These are phyloP conservation scores for Populus tremula DNA, from an alignment of 345 rosid species.

Conservation along the genomic window DNA sequence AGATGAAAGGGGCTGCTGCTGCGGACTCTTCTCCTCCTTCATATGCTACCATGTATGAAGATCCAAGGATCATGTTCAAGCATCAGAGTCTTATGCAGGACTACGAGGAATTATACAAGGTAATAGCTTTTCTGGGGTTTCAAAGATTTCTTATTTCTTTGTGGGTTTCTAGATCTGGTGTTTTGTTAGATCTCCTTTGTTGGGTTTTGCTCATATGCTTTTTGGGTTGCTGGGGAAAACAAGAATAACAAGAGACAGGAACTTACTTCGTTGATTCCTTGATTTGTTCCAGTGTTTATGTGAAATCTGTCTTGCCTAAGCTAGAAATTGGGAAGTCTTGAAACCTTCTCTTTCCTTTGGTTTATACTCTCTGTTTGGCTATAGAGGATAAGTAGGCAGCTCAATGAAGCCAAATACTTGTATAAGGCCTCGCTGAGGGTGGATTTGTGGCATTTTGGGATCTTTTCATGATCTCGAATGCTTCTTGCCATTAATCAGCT, in stretches of 20 bases:
- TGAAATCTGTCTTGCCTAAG: constrained; percentile 2
- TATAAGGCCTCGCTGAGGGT: neutral
- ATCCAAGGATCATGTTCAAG: constrained; percentile 42
- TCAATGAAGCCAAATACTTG: neutral
- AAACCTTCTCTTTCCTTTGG: neutral
- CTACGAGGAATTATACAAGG: constrained; percentile 52
- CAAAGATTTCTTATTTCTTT: constrained; percentile 18
- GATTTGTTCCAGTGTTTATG: constrained; percentile 1
- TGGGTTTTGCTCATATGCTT: constrained; percentile 2
- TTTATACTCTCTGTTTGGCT: constrained; percentile 3
- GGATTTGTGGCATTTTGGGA: neutral
- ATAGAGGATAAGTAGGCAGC: neutral
- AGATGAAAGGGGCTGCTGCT: constrained; percentile 33
- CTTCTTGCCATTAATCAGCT: neutral
- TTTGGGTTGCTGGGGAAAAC: neutral
- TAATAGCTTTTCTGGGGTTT: constrained; percentile 29
- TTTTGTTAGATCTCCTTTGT: constrained; percentile 8
- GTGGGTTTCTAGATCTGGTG: constrained; percentile 9
- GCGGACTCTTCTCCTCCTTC: constrained; percentile 22
- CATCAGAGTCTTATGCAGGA: constrained; percentile 59
- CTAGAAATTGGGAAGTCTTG: neutral
- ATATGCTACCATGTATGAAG: constrained; percentile 33
- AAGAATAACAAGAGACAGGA: neutral
- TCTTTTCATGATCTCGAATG: neutral
- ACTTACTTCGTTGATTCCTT: constrained; percentile 8